phyloP scores from a whole-genome alignment of 768 basidiomycete genomes.

The Phanerochaete sordida region DNA sequence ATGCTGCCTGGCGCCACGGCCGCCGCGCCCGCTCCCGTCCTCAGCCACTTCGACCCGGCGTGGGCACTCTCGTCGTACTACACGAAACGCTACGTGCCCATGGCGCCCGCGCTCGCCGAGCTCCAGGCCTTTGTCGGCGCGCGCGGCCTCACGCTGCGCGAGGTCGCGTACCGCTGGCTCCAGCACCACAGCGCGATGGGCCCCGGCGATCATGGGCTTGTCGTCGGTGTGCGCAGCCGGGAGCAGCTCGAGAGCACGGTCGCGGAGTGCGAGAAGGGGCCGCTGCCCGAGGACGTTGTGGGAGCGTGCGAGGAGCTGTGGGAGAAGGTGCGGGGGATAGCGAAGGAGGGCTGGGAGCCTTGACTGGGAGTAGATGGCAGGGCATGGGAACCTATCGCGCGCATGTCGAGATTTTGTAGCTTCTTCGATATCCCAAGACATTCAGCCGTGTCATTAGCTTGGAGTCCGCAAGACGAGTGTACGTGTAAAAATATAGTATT shows the following conservation, averaged over 20 bases:
- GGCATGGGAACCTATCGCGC: no score
- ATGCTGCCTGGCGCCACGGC: not conserved
- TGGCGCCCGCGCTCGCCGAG: not conserved
- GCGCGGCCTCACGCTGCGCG: conserved; percentile 31
- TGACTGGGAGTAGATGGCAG: no score
- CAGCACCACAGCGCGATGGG: conserved; percentile 37
- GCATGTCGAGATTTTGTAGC: no score
- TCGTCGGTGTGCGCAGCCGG: conserved; percentile 37
- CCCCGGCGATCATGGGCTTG: conserved; percentile 27
- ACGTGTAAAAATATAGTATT: no score
- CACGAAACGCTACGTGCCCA: not conserved
- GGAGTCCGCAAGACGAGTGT: no score
- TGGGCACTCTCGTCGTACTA: conserved; percentile 1
- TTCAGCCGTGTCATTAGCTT: no score
- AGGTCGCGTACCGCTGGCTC: conserved; percentile 39
- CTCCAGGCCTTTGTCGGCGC: conserved; percentile 29
- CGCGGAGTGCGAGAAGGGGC: conserved; percentile 24
- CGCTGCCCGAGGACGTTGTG: conserved; percentile 36
- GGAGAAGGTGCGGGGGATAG: conserved; percentile 15
- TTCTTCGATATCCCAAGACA: no score
- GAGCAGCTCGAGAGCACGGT: conserved; percentile 31
- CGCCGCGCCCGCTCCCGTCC: not conserved
- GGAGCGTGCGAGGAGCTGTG: conserved; percentile 48
- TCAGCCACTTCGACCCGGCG: not conserved
- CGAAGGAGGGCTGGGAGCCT: not conserved